Base-by-base conservation (phyloP, 129 eudicot genomes). In the Arctium minus region DNA sequence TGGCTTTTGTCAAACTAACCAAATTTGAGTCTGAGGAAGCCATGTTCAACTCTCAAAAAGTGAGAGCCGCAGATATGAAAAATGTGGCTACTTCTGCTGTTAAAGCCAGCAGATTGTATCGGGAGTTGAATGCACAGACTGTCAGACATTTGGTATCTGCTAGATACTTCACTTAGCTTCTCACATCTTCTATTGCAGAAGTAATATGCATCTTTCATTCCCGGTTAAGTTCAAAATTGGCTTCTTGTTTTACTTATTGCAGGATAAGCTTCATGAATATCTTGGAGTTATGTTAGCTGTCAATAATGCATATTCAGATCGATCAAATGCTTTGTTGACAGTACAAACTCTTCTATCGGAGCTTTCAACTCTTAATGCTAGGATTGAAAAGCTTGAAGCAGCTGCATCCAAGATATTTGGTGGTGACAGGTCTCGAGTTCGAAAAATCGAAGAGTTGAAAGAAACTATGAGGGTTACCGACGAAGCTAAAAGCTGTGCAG, bases 241-340 rank as follows among this genome's bases (percentile, higher is more conserved):
- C 31, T 11, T 77, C 7, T 84, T 69, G 60, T 48, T 81, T 72
- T 7, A 68, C 42, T 31, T 79, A 72, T 15, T 87, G 80, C 94
- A 96, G 99, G 99, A 91, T 86, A 91, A 93, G 90, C 97, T 96
- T 48, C 99, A 96, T 86, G 99, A 96, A 27, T 93, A 96, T 75
- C 97, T 96, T 33, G 99, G 98, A 77, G 92, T 90, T 83, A 93
- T 96, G 98, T 72, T 96, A 76, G 91, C 97, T 80, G 93, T 96
- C 53, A 92, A 96, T 77, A 91, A 89, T 77, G 99, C 98, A 31
- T 93, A 90, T 91, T 65, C 92, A 32, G 99, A 96, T 72, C 89
- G 98, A n/a, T 89, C 98, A 80, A 93, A 88, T 86, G 99, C 99
- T 86, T 82, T 96, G 75, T 77, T 95, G 84, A 92, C 97, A 1